phyloP scores from a whole-genome alignment of 2,329 filamentous ascomycete species.

The Cordyceps farinosa region DNA sequence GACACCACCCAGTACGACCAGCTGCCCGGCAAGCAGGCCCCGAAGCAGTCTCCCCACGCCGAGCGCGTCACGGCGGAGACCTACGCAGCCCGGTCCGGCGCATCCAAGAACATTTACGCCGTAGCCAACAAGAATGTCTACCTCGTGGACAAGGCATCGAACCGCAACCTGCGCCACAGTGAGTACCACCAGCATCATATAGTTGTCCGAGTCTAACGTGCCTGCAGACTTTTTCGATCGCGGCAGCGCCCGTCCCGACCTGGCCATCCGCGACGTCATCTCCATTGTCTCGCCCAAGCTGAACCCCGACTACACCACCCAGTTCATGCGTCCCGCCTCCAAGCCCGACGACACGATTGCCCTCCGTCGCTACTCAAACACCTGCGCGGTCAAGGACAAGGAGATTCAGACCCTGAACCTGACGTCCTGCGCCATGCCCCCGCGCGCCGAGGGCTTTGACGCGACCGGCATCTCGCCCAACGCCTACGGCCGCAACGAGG shows the following conservation, averaged over 20 bases:
- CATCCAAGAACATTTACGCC: neutral
- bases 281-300: conserved; percentile 1
- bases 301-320: neutral
- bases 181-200: neutral
- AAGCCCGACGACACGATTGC: neutral
- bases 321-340: neutral
- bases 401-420: conserved; percentile 2
- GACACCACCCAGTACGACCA: conserved; percentile 18
- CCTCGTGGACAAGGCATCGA: conserved; percentile 14
- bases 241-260: conserved; percentile 15
- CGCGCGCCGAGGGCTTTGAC: neutral
- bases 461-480: neutral
- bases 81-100: neutral
- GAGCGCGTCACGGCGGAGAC: neutral
- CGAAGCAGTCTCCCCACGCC: neutral
- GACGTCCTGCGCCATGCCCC: neutral
- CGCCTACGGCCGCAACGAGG: neutral
- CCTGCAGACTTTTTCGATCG: conserved; percentile 17
- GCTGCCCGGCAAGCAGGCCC: conserved; percentile 10
- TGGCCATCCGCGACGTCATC: conserved; percentile 8
- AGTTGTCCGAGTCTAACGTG: neutral
- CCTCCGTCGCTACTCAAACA: neutral
- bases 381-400: neutral
- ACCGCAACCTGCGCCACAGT: conserved; percentile 18
- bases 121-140: conserved; percentile 16